Evolutionary conservation across 805 yeast genomes (phyloP).

Genomic region (Sugiyamaella valdiviana): DNA sequence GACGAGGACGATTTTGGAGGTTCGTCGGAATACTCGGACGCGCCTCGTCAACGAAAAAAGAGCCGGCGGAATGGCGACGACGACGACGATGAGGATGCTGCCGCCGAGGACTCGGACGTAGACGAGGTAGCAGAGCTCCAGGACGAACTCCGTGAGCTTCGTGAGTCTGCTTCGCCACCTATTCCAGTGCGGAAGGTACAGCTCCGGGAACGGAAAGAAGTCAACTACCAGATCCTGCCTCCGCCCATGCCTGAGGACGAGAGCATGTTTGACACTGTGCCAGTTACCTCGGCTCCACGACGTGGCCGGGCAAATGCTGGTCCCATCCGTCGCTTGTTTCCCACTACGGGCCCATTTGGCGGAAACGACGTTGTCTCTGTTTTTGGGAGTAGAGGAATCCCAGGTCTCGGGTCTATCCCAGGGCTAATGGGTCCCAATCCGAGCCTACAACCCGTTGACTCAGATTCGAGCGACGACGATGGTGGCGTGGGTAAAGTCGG

Average conservation of each 20-base stretch:
- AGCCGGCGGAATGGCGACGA: conserved; percentile 1
- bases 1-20: not conserved
- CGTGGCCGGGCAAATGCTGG: conserved; percentile 29
- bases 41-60: not conserved
- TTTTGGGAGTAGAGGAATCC: conserved; percentile 48
- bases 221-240: conserved; percentile 79
- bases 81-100: conserved; percentile 9
- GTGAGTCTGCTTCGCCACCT: conserved; percentile 29
- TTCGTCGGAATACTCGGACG: conserved; percentile 9
- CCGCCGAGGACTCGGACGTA: conserved; percentile 4
- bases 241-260: conserved; percentile 44
- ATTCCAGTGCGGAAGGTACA: conserved; percentile 40
- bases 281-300: conserved; percentile 31
- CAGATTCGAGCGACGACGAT: conserved; percentile 45
- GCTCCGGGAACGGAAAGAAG: conserved; percentile 60
- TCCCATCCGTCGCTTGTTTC: conserved; percentile 64
- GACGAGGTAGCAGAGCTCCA: conserved; percentile 10
- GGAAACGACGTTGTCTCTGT: conserved; percentile 87
- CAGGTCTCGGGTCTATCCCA: conserved; percentile 22
- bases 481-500: not conserved
- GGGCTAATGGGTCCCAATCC: conserved; percentile 9
- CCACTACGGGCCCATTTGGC: conserved; percentile 97
- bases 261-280: conserved; percentile 28
- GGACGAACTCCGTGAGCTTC: conserved; percentile 22
- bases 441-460: conserved; percentile 26